Conservation (phyloP, 2,329 filamentous ascomycete species). For the Colletotrichum abscissum region DNA sequence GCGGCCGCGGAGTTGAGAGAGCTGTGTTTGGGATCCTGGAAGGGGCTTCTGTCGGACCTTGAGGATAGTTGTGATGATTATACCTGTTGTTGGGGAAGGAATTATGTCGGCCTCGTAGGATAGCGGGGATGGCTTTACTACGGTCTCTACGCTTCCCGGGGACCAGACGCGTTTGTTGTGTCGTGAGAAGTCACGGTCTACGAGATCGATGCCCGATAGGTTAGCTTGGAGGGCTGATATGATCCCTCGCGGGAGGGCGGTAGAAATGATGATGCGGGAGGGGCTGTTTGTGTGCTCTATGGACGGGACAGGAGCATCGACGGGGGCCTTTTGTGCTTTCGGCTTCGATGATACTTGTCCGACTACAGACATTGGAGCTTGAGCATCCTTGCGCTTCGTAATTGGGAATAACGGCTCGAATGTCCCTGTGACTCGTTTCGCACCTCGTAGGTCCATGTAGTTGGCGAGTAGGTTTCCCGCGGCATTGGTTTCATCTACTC, state of each 20-base stretch:
- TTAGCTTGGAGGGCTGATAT: conserved; percentile 60
- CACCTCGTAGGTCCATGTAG: conserved; percentile 46
- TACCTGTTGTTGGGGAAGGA: conserved; percentile 74
- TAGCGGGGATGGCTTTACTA: conserved; percentile 47
- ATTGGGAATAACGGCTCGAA: background rate
- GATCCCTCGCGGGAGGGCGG: conserved; percentile 58
- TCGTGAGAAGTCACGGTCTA: conserved; percentile 69
- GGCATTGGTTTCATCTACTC: conserved; percentile 19
- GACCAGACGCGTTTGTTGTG: conserved; percentile 50
- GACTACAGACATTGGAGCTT: background rate
- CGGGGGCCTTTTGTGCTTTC: background rate
- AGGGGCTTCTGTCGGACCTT: conserved; percentile 78
- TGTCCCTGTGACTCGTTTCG: conserved; percentile 37
- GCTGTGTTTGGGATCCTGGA: conserved; percentile 55
- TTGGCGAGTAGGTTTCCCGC: conserved; percentile 43
- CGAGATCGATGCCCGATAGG: conserved; percentile 61
- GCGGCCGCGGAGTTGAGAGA: conserved; percentile 63
- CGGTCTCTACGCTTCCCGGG: conserved; percentile 39
- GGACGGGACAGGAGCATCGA: conserved; percentile 32
- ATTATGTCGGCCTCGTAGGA: conserved; percentile 77
- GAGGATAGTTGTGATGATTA: conserved; percentile 78
- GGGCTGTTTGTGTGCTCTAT: conserved; percentile 32
- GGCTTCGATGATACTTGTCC: background rate
- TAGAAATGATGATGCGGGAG: conserved; percentile 61
- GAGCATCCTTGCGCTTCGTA: background rate